Percentiles rank a stretch among this genome's conserved stretches.
Conservation (phyloP, 2,329 filamentous ascomycete species). For the Microsporum audouinii region DNA sequence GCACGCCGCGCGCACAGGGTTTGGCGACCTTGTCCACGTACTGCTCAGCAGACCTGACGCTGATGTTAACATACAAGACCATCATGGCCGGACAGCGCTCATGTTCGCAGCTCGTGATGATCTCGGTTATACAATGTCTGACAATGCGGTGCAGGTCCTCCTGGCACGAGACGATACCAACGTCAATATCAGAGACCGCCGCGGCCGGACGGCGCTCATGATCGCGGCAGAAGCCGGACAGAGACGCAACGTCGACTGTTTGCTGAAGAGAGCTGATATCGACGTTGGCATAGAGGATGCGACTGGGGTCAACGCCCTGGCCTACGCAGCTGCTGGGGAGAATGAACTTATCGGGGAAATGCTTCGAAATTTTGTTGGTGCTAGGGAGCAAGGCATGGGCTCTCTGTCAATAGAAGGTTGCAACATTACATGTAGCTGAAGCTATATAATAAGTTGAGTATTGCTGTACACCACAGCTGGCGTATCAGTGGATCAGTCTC, state of each 20-base stretch:
- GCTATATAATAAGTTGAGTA: not conserved
- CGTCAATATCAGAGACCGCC: not conserved
- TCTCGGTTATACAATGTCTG: not conserved
- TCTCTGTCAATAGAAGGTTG: not conserved
- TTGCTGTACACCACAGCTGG: not conserved
- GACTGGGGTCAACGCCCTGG: not conserved
- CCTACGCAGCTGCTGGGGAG: not conserved
- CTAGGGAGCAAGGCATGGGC: not conserved
- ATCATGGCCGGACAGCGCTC: not conserved
- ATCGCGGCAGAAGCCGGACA: not conserved
- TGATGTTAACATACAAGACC: conserved; percentile 2
- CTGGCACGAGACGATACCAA: conserved; percentile 1
- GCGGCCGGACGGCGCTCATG: not conserved
- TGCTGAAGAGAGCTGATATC: not conserved
- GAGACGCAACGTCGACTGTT: not conserved
- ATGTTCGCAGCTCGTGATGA: not conserved
- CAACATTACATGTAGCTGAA: not conserved
- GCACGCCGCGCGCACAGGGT: conserved; percentile 15
- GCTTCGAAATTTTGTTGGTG: not conserved
- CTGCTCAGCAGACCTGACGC: conserved; percentile 12
- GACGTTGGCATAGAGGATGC: not conserved
- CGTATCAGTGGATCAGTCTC: not conserved
- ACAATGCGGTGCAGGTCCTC: not conserved
- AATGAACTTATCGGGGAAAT: not conserved
- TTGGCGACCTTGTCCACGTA: conserved; percentile 24